Evolutionary conservation across 2,329 filamentous ascomycete species (phyloP).

Genomic region (Graphilbum sp.): DNA sequence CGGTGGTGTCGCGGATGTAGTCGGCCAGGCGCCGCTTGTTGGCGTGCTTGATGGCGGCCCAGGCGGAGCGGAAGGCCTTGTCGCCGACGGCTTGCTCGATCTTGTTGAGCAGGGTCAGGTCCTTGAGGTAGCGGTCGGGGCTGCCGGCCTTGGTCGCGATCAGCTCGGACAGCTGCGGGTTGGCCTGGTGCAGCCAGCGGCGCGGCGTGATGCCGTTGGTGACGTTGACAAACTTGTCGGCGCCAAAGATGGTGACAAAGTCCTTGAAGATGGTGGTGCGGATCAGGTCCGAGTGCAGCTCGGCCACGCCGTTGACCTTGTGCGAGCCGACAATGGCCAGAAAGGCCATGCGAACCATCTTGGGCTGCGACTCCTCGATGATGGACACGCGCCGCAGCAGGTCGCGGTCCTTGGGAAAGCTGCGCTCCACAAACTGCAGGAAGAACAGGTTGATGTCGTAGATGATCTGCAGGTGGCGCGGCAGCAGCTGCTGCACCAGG

Average conservation of each 20-base stretch:
- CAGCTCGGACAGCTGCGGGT: constrained; percentile 77
- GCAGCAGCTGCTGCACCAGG: constrained; percentile 79
- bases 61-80: constrained; percentile 81
- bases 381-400: constrained; percentile 81
- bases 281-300: constrained; percentile 93
- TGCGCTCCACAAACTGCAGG: constrained; percentile 76
- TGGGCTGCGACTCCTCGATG: constrained; percentile 89
- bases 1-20: constrained; percentile 71
- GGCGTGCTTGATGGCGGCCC: constrained; percentile 89
- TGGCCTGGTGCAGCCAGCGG: constrained; percentile 94
- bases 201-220: constrained; percentile 96
- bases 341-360: constrained; percentile 97
- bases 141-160: constrained; percentile 82
- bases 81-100: constrained; percentile 75
- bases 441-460: constrained; percentile 97
- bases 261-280: constrained; percentile 99
- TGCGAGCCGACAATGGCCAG: constrained; percentile 92
- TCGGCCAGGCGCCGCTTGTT: constrained; percentile 90
- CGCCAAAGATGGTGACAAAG: constrained; percentile 87
- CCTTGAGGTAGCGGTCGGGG: constrained; percentile 63
- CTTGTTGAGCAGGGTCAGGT: constrained; percentile 72
- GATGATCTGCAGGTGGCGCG: constrained; percentile 90
- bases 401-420: constrained; percentile 78
- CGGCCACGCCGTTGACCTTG: constrained; percentile 97
- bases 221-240: constrained; percentile 96